These are phyloP conservation scores for Fusarium floridanum DNA, from an alignment of 2,329 filamentous ascomycete species.

Conservation along the genomic window DNA sequence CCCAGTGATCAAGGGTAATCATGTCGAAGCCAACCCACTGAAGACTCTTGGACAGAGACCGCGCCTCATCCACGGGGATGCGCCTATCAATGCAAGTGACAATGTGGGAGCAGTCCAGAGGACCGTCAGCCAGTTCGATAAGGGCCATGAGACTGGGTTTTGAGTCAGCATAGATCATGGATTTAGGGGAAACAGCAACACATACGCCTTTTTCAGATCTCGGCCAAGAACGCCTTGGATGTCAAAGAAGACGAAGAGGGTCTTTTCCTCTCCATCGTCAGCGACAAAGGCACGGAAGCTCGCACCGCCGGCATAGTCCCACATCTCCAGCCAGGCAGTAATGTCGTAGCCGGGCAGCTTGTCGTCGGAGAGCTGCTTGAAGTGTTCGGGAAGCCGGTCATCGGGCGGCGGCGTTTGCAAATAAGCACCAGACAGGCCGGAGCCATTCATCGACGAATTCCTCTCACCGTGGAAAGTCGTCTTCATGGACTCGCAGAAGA, in stretches of 20 bases:
- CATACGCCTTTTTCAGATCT: conserved; percentile 90
- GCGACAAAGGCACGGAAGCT: conserved; percentile 89
- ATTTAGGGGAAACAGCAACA: conserved; percentile 32
- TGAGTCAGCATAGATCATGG: not conserved
- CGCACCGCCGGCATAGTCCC: conserved; percentile 86
- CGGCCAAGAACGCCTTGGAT: conserved; percentile 73
- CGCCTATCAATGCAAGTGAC: conserved; percentile 85
- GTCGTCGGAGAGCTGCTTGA: conserved; percentile 48
- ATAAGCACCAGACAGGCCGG: conserved; percentile 85
- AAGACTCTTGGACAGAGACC: conserved; percentile 81
- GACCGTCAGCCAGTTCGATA: conserved; percentile 85
- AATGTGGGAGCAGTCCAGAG: conserved; percentile 81
- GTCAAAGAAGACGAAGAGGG: conserved; percentile 91
- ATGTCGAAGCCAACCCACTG: conserved; percentile 95
- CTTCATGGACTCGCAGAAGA: conserved; percentile 97
- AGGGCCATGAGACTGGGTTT: conserved; percentile 81
- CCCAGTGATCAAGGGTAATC: conserved; percentile 83
- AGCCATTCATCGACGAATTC: conserved; percentile 81
- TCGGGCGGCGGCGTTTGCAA: conserved; percentile 68
- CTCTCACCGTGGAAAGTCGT: conserved; percentile 96
- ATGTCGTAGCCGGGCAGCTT: conserved; percentile 55
- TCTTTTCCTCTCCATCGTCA: conserved; percentile 76
- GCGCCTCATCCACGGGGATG: conserved; percentile 71
- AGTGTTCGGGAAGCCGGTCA: conserved; percentile 56
- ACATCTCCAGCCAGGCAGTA: conserved; percentile 79